A percentile compares a stretch with the other conserved stretches of the same genome.
Conservation (phyloP, 208 protist genomes). For the Acanthamoeba quina region DNA sequence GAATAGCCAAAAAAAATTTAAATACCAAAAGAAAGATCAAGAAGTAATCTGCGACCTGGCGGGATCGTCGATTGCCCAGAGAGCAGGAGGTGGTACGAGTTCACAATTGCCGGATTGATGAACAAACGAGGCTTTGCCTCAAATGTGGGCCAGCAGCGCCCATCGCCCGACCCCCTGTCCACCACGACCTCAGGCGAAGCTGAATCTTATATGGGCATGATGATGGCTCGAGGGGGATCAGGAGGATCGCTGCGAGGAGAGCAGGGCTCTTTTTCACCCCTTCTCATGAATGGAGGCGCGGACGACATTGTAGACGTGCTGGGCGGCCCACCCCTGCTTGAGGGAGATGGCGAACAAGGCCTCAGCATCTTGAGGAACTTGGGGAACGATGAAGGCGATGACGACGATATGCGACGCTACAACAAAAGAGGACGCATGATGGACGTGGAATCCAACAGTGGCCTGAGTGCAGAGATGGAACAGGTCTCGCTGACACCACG, state of each 20-base stretch:
- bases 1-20: too few species aligned
- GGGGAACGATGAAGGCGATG: not conserved
- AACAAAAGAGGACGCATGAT: slow-evolving; percentile 62
- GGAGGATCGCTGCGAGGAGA: not conserved
- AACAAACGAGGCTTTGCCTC: slow-evolving; percentile 37
- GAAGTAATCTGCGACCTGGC: too few species aligned
- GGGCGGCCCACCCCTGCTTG: not conserved
- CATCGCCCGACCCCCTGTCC: not conserved
- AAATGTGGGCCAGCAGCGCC: not conserved
- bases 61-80: too few species aligned
- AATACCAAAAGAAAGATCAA: too few species aligned
- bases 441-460: slow-evolving; percentile 27
- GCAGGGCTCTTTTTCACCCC: not conserved
- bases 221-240: not conserved
- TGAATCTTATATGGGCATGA: not conserved
- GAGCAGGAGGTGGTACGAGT: not conserved
- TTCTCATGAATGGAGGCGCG: not conserved
- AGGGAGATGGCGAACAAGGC: not conserved
- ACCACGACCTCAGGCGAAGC: not conserved
- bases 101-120: not conserved
- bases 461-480: not conserved
- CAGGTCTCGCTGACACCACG: not conserved
- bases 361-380: not conserved
- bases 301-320: not conserved
- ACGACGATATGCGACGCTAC: slow-evolving; percentile 27